Evolutionary conservation across 805 yeast genomes (phyloP), one percentile per base, ranked within the genome.

Genomic region (Metschnikowia henanensis): DNA sequence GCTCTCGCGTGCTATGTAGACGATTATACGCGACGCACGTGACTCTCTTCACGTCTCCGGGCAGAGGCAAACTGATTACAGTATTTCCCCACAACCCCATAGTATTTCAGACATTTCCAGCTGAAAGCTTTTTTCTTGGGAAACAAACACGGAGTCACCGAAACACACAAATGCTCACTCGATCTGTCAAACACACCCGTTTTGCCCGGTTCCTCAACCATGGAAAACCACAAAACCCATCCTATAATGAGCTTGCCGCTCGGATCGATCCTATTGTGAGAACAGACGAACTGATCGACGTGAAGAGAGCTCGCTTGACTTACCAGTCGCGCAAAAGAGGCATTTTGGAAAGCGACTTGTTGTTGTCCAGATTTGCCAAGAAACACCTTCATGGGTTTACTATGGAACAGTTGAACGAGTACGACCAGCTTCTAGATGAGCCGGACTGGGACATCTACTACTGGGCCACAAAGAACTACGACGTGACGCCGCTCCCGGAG

Each of bases 401-500:
- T 10, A 64, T 69, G 47, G 83, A 74, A 42, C 85, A 89, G 65
- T 70, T 94, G 41, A 84, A 81, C 36, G 98, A 94, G 64, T 94
- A 88, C 64, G 97, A 92, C 59, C 61, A 74, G 45, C 66, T 94
- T 45, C 74, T 94, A 60, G 95, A 94, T 64, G 95, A 92, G 65
- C 80, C 92, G n/a, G 99, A 94, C 65, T 94, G 99, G 99, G 99
- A 94, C 65, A 91, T 94, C 48, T 94, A 88, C 65, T 94, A 94
- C 70, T 92, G 99, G 99, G 96, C 95, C 20, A 89, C 97, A 2
- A 80, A 79, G 52, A 88, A 91, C 62, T 87, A 69, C 57, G 81
- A 79, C 28, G 81, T 87, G 16, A 87, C 91, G 36, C 95, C 96
- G 12, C 73, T 92, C 51, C 97, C 98, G 13, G 89, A 86, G 31